These are phyloP conservation scores for Omphalotus olearius DNA, from an alignment of 1,284 basidiomycete species.

Conservation along the genomic window DNA sequence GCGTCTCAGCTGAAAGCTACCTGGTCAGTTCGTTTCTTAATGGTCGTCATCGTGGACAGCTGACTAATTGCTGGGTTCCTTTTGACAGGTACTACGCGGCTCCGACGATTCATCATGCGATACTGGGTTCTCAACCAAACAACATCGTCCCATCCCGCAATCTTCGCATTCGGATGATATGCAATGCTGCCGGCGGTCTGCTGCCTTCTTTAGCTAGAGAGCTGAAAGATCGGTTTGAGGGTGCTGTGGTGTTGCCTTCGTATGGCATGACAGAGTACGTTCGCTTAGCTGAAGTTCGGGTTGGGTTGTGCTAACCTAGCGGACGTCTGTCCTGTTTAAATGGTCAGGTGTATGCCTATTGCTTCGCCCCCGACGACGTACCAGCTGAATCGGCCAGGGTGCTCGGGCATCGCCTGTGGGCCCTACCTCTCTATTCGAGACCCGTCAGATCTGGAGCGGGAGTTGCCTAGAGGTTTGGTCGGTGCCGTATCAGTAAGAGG, in stretches of 20 bases:
- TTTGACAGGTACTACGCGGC: conserved; percentile 40
- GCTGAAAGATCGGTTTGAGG: conserved; percentile 32
- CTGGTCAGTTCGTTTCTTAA: conserved; percentile 27
- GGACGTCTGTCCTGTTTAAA: no score
- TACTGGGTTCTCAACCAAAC: conserved; percentile 34
- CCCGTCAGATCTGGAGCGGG: conserved; percentile 31
- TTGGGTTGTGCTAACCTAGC: conserved; percentile 4
- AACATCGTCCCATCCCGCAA: conserved; percentile 27
- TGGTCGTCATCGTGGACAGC: background rate
- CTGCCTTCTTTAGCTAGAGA: conserved; percentile 38
- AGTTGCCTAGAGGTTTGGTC: conserved; percentile 28
- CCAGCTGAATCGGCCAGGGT: conserved; percentile 39
- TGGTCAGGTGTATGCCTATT: conserved; percentile 8
- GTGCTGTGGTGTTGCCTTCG: conserved; percentile 38
- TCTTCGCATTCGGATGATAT: conserved; percentile 38
- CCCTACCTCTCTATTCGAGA: conserved; percentile 41
- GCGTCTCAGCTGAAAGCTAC: conserved; percentile 34
- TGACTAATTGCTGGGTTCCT: background rate
- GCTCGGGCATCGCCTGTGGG: conserved; percentile 42
- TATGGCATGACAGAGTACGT: conserved; percentile 45
- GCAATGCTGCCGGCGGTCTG: conserved; percentile 43
- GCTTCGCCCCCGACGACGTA: conserved; percentile 33
- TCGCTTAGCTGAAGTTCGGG: conserved; percentile 20
- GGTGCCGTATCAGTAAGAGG: conserved; percentile 42
- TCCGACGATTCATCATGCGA: conserved; percentile 42